phyloP scores from a whole-genome alignment of 2,329 filamentous ascomycete species.

The Cucurbitaria berberidis region DNA sequence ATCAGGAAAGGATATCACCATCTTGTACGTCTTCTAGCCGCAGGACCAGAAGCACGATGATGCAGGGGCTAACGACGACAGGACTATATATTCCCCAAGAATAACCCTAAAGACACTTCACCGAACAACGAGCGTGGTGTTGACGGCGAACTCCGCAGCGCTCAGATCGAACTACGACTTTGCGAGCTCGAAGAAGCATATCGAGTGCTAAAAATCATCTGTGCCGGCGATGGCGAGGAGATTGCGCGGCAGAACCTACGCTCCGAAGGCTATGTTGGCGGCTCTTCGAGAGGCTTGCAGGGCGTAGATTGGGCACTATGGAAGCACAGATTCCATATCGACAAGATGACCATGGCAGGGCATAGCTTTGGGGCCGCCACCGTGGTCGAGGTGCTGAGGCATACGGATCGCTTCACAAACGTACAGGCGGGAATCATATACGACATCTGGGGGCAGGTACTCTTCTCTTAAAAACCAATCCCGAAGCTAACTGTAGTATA shows the following conservation, averaged over 20 bases:
- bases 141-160: slow-evolving; percentile 64
- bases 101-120: slow-evolving; percentile 54
- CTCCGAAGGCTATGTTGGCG: slow-evolving; percentile 63
- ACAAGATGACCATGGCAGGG: slow-evolving; percentile 66
- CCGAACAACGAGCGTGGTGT: slow-evolving; percentile 66
- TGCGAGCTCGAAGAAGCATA: slow-evolving; percentile 71
- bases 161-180: slow-evolving; percentile 67
- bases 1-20: slow-evolving; percentile 53
- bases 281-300: slow-evolving; percentile 64
- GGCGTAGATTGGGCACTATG: slow-evolving; percentile 64
- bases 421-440: slow-evolving; percentile 70
- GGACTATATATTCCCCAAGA: slow-evolving; percentile 68
- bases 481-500: slow-evolving; percentile 28
- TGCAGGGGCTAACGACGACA: slow-evolving; percentile 15
- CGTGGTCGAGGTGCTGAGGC: slow-evolving; percentile 64
- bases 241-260: slow-evolving; percentile 62
- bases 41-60: not conserved
- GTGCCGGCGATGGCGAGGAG: slow-evolving; percentile 59
- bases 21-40: slow-evolving; percentile 45
- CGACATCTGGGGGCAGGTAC: slow-evolving; percentile 64
- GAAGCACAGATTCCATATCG: slow-evolving; percentile 62
- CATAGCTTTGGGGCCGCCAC: slow-evolving; percentile 73
- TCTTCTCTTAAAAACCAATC: not conserved
- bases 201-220: slow-evolving; percentile 61
- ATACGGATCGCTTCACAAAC: slow-evolving; percentile 61